Evolutionary conservation across 352 stramenopile genomes (phyloP).

Genomic region (Phytopythium vexans): DNA sequence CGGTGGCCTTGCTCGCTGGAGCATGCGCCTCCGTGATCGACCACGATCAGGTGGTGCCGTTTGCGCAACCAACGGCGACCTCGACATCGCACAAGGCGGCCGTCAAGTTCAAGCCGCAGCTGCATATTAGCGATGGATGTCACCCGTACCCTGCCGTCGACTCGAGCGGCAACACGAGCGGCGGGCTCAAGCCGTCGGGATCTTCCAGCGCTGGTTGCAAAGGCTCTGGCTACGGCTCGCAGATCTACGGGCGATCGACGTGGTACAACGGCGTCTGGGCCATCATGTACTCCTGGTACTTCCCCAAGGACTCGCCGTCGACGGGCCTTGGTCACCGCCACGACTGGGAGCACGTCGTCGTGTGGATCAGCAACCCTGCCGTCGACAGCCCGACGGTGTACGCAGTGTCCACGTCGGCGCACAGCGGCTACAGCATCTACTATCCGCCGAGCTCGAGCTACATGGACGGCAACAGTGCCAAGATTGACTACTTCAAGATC

Average conservation of each 20-base stretch:
- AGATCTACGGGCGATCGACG: conserved; percentile 17
- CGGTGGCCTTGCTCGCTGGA: conserved; percentile 6
- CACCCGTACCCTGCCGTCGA: conserved; percentile 35
- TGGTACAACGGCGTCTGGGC: conserved; percentile 16
- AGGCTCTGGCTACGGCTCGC: conserved; percentile 9
- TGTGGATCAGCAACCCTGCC: conserved; percentile 32
- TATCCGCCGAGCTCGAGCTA: conserved; percentile 14
- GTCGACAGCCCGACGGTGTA: conserved; percentile 16
- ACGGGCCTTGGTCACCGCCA: conserved; percentile 28
- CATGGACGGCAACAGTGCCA: conserved; percentile 14
- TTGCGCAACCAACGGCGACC: conserved; percentile 14
- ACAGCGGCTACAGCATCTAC: conserved; percentile 24
- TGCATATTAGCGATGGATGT: conserved; percentile 30
- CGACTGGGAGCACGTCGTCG: conserved; percentile 32
- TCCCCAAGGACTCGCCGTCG: conserved; percentile 35
- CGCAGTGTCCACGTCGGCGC: conserved; percentile 15
- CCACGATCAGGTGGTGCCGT: conserved; percentile 21
- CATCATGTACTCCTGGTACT: conserved; percentile 42
- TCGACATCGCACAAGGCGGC: conserved; percentile 13
- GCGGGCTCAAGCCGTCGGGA: conserved; percentile 22
- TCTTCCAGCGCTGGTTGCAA: conserved; percentile 13
- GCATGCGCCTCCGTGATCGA: conserved; percentile 9
- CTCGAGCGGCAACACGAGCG: conserved; percentile 16
- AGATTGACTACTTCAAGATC: conserved; percentile 21
- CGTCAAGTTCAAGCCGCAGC: conserved; percentile 35